A percentile compares a stretch with the other conserved stretches of the same genome.
These are phyloP conservation scores for Musa balbisiana DNA, from an alignment of 202 grass and related monocot genomes.

Conservation along the genomic window DNA sequence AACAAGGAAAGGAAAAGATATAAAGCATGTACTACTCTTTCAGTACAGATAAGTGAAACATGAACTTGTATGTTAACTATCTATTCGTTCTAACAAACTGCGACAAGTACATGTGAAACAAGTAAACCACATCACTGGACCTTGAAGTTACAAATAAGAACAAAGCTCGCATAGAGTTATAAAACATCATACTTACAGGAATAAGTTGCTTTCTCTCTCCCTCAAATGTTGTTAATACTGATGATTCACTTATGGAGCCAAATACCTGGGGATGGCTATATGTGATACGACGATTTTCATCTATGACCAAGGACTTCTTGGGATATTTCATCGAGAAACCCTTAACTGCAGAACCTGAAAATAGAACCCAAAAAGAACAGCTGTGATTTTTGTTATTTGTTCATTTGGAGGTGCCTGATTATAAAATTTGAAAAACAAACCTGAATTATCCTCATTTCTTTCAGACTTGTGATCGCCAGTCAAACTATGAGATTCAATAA, in stretches of 20 bases:
- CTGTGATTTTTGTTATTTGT: background rate
- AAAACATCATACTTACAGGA: constrained; percentile 49
- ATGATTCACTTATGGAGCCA: constrained; percentile 40
- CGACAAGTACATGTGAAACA: background rate
- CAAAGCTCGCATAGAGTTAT: no score
- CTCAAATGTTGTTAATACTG: constrained; percentile 47
- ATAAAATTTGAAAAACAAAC: constrained; percentile 29
- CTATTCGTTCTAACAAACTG: background rate
- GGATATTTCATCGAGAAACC: constrained; percentile 34
- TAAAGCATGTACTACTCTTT: background rate
- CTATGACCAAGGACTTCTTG: constrained; percentile 50
- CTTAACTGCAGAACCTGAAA: constrained; percentile 47
- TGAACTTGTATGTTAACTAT: background rate
- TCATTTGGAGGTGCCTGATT: background rate
- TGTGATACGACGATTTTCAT: constrained; percentile 62
- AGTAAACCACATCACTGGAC: background rate
- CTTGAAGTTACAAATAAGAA: background rate
- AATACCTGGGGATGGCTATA: constrained; percentile 51
- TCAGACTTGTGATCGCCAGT: constrained; percentile 37
- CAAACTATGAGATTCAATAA: constrained; percentile 45
- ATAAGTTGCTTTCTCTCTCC: constrained; percentile 57
- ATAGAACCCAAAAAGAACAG: background rate
- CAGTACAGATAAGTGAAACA: background rate
- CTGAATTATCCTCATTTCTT: constrained; percentile 62
- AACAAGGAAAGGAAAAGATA: background rate